Evolutionary conservation across 1,139 yeast species (phyloP).

Genomic region (Kodamaea suecica): DNA sequence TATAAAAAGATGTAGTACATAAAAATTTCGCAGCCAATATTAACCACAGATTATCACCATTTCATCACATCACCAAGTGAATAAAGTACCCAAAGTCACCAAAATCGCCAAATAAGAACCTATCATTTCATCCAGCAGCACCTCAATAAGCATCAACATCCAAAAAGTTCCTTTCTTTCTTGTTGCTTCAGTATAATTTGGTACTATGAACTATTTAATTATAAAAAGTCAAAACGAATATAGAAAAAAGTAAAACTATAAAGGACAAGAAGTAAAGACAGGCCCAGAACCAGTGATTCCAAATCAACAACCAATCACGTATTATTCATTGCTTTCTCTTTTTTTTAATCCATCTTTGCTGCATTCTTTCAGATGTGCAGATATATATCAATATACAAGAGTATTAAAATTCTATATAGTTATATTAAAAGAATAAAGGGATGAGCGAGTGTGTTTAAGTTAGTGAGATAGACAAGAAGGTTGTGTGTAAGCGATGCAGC

Average conservation of each 20-base stretch:
- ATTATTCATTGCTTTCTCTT: neutral
- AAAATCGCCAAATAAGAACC: too few relatives aligned
- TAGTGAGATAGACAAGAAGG: too few relatives aligned
- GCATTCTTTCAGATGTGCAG: neutral
- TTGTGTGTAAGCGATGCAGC: too few relatives aligned
- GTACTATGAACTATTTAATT: conserved; percentile 1
- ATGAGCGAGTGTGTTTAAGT: too few relatives aligned
- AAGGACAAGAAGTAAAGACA: conserved; percentile 1
- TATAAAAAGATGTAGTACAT: conserved; percentile 1
- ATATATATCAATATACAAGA: conserved; percentile 2
- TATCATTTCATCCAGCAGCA: too few relatives aligned
- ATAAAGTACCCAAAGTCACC: too few relatives aligned
- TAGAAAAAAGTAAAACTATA: neutral
- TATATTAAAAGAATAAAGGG: conserved; percentile 1
- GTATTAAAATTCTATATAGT: conserved; percentile 2
- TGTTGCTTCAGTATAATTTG: conserved; percentile 2
- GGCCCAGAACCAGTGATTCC: neutral
- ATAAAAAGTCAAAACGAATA: neutral
- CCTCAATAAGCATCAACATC: conserved; percentile 4
- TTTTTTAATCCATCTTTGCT: neutral
- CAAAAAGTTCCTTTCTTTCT: conserved; percentile 3
- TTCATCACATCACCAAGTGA: too few relatives aligned
- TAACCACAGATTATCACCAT: too few relatives aligned
- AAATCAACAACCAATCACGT: neutral
- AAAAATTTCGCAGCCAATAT: conserved; percentile 15